Base-by-base conservation (phyloP, 1,284 basidiomycete species). In the Ustilago tritici region DNA sequence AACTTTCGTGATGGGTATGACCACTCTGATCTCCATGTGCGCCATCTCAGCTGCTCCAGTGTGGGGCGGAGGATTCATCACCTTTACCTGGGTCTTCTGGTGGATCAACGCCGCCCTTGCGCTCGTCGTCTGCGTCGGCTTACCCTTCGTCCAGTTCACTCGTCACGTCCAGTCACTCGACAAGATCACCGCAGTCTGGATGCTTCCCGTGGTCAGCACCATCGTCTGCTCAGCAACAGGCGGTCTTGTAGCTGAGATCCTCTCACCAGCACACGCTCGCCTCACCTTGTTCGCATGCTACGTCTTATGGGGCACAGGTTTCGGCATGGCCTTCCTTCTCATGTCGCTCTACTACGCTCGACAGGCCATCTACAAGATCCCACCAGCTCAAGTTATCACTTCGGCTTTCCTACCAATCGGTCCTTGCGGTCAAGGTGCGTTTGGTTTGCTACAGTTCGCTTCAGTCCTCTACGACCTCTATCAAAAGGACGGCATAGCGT, bases 141-240 rank as follows among this genome's bases (percentile, higher is more conserved):
- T 91, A 66, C 86, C 92, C 4, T 91, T 92, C 78, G 84, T 90
- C 53, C 92, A 93, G 91, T 89, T 91, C 65, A 90, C 90, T 0
- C 86, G 88, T 9, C 92, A 93, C 41, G 86, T 87, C 2, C 91
- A 93, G 78, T 87, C 89, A 1, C 82, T 91, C 5, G 87, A 89
- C 61, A 69, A 67, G 40, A 66, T 85, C 38, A 77, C 83, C 1
- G 82, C 70, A 12, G 71, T 81, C 1, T 81, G 80, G 81, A 61
- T 93, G 3, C 89, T 93, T 49, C 93, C 93, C 0, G 89, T 93
- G 9, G 91, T 93, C 3, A 89, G 92, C 0, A 88, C 91, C 0
- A 89, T 92, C 43, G 93, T 93, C 81, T 89, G 89, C 0, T 88
- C 91, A 0, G 90, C 92, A 1, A 88, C 91, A 0, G 92, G 92